These are phyloP conservation scores for Boletus fagicola DNA, from an alignment of 768 basidiomycete species.

Conservation along the genomic window DNA sequence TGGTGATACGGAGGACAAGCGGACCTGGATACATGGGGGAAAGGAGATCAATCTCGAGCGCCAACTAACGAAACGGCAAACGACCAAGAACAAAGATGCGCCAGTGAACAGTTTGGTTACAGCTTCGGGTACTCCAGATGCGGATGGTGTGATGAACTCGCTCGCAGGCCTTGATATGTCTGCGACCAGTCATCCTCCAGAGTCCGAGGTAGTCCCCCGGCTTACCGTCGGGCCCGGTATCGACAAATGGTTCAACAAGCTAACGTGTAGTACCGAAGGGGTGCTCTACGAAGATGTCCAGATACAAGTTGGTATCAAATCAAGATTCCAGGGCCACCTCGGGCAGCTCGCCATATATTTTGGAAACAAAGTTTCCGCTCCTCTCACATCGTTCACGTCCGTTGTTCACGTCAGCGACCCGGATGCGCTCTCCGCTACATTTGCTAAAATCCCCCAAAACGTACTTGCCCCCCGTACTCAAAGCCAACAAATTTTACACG, in stretches of 20 bases:
- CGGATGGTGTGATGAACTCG: slow-evolving; percentile 64
- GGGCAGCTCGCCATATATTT: slow-evolving; percentile 94
- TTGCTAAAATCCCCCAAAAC: slow-evolving; percentile 88
- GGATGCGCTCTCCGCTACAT: slow-evolving; percentile 75
- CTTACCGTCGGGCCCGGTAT: slow-evolving; percentile 68
- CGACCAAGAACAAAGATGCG: slow-evolving; percentile 33
- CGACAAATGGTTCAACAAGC: slow-evolving; percentile 86
- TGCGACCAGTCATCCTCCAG: slow-evolving; percentile 22
- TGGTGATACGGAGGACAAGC: slow-evolving; percentile 90
- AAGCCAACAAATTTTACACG: slow-evolving; percentile 87
- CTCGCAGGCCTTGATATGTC: slow-evolving; percentile 82
- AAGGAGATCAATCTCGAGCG: slow-evolving; percentile 86
- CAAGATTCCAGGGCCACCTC: slow-evolving; percentile 91
- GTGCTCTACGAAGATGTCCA: slow-evolving; percentile 95
- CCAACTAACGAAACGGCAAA: slow-evolving; percentile 56
- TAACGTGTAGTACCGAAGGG: slow-evolving; percentile 78
- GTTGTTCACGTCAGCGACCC: slow-evolving; percentile 71
- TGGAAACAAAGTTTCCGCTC: slow-evolving; percentile 88
- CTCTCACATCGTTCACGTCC: slow-evolving; percentile 91
- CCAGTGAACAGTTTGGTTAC: slow-evolving; percentile 37
- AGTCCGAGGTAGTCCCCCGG: slow-evolving; percentile 40
- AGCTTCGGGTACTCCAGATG: slow-evolving; percentile 36
- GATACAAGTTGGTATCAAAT: slow-evolving; percentile 94
- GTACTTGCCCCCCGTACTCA: slow-evolving; percentile 81
- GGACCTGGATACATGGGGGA: slow-evolving; percentile 95